Conservation (phyloP, 352 stramenopile genomes). For the Pythium sp. region DNA sequence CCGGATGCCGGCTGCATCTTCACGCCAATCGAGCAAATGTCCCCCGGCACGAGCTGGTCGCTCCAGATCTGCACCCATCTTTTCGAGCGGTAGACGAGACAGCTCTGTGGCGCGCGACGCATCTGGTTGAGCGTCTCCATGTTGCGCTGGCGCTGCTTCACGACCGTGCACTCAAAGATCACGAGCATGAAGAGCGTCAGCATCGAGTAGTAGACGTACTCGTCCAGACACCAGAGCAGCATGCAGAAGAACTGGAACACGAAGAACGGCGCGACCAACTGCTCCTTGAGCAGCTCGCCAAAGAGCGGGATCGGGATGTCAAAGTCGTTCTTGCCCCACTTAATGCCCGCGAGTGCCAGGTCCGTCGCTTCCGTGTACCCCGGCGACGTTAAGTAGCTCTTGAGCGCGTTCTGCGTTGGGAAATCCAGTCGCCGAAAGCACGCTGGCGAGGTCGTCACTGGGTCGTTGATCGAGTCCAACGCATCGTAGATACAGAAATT, state of each 20-base stretch:
- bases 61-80: slow-evolving; percentile 63
- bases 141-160: slow-evolving; percentile 87
- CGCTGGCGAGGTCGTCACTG: slow-evolving; percentile 4
- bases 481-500: slow-evolving; percentile 61
- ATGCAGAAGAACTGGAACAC: slow-evolving; percentile 97
- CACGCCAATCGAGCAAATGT: slow-evolving; percentile 81
- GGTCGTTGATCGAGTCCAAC: slow-evolving; percentile 25
- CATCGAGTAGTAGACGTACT: slow-evolving; percentile 97
- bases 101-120: slow-evolving; percentile 49
- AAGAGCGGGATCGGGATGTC: slow-evolving; percentile 87
- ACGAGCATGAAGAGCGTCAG: slow-evolving; percentile 94
- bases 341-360: slow-evolving; percentile 27
- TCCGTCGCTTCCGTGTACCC: slow-evolving; percentile 20
- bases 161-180: slow-evolving; percentile 93
- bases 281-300: slow-evolving; percentile 84
- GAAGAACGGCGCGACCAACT: slow-evolving; percentile 96
- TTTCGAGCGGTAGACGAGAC: slow-evolving; percentile 82
- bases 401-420: slow-evolving; percentile 30
- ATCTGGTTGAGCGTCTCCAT: slow-evolving; percentile 89
- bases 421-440: slow-evolving; percentile 47
- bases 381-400: slow-evolving; percentile 19
- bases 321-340: slow-evolving; percentile 77
- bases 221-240: slow-evolving; percentile 94
- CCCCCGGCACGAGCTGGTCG: slow-evolving; percentile 75
- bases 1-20: slow-evolving; percentile 15